Conservation (phyloP, 73 alveolate genomes). For the Paramecium tetraurelia region DNA sequence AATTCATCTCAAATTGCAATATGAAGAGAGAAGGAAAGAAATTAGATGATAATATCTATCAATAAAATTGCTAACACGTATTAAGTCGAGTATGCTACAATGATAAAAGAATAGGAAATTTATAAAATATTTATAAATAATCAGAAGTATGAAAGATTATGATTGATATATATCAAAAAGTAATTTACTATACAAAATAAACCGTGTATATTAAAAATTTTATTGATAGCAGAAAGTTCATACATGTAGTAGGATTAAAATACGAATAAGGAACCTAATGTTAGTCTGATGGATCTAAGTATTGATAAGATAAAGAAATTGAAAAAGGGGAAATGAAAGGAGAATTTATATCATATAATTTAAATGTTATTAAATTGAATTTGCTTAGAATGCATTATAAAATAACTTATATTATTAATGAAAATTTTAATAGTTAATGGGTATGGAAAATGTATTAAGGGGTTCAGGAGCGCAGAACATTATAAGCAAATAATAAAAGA, state of each 20-base stretch:
- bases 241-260: constrained; percentile 68
- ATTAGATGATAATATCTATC: no score
- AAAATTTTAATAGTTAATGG: constrained; percentile 43
- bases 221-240: constrained; percentile 75
- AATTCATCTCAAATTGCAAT: no score
- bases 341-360: not conserved
- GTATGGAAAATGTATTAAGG: constrained; percentile 16
- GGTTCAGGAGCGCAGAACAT: constrained; percentile 5
- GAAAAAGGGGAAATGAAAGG: constrained; percentile 60
- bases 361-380: not conserved
- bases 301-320: constrained; percentile 44
- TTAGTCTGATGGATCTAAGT: constrained; percentile 59
- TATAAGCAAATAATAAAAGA: not conserved
- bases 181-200: no score
- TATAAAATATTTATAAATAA: constrained; percentile 76
- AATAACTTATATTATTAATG: not conserved
- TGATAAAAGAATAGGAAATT: constrained; percentile 66
- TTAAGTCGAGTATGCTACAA: constrained; percentile 89
- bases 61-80: constrained; percentile 78
- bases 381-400: not conserved
- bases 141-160: constrained; percentile 82
- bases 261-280: constrained; percentile 52
- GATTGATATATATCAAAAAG: constrained; percentile 40
- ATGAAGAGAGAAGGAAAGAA: no score
- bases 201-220: no score